Percentiles rank a stretch among this genome's conserved stretches.
Conservation (phyloP, 345 rosid genomes). For the Aquilaria malaccensis region DNA sequence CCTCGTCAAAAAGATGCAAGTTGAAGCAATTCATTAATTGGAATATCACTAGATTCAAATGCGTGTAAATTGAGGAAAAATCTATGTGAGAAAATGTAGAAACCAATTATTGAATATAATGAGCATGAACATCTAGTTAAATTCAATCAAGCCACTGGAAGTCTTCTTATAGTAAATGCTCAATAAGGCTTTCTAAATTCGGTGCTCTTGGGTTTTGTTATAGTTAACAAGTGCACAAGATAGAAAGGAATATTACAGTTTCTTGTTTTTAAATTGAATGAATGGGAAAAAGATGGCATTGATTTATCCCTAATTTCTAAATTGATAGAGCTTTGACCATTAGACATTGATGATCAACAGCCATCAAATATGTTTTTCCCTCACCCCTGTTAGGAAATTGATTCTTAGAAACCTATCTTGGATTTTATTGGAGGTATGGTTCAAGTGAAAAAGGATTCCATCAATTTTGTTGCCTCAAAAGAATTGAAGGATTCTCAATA, state of each 20-base stretch:
- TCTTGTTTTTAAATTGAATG: constrained; percentile 43
- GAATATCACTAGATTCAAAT: constrained; percentile 19
- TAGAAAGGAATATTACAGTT: constrained; percentile 48
- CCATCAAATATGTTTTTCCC: constrained; percentile 31
- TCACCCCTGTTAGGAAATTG: constrained; percentile 34
- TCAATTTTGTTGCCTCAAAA: too few species aligned
- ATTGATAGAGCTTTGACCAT: constrained; percentile 36
- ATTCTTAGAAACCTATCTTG: constrained; percentile 32
- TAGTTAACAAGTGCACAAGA: constrained; percentile 35
- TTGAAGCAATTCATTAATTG: constrained; percentile 22
- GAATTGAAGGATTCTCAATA: too few species aligned
- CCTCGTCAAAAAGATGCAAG: too few species aligned
- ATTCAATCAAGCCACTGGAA: constrained; percentile 29
- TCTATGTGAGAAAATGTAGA: constrained; percentile 40
- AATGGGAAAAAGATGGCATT: constrained; percentile 35
- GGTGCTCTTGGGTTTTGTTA: constrained; percentile 27
- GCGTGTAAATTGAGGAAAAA: constrained; percentile 25
- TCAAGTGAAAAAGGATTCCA: not conserved
- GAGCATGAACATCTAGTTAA: constrained; percentile 32
- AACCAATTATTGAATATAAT: constrained; percentile 23
- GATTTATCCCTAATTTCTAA: constrained; percentile 45
- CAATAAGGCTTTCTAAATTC: constrained; percentile 34
- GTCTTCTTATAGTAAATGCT: constrained; percentile 41
- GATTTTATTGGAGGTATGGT: constrained; percentile 57
- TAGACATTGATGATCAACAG: constrained; percentile 22